Evolutionary conservation across 139 green algal species (phyloP).

Genomic region (Astrephomene gubernaculifera): DNA sequence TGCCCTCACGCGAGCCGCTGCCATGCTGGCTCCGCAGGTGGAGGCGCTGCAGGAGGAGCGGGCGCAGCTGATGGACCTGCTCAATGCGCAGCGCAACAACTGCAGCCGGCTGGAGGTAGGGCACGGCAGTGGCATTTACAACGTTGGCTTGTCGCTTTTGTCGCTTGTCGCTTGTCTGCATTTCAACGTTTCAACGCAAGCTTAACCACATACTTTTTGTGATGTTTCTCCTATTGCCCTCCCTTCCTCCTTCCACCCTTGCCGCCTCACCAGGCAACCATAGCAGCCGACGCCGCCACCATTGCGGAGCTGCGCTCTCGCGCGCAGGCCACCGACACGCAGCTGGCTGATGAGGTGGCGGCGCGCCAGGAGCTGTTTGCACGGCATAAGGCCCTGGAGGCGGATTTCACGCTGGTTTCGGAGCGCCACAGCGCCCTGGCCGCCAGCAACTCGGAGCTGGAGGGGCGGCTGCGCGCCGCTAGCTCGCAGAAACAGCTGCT

Average conservation of each 20-base stretch:
- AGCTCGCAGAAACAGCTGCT: conserved; percentile 4
- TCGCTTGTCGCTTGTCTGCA: no score
- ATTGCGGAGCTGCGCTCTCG: conserved; percentile 46
- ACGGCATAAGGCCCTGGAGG: conserved; percentile 29
- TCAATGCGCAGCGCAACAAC: conserved; percentile 33
- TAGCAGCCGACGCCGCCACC: conserved; percentile 41
- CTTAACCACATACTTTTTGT: no score
- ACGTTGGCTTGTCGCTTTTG: no score
- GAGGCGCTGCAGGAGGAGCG: conserved; percentile 42
- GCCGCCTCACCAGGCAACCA: conserved; percentile 24
- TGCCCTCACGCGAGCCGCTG: neutral
- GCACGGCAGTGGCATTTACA: no score
- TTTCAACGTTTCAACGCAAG: no score
- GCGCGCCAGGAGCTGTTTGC: conserved; percentile 32
- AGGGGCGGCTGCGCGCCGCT: conserved; percentile 1
- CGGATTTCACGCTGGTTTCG: conserved; percentile 1
- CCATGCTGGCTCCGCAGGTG: neutral
- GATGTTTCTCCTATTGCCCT: no score
- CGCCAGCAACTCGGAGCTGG: conserved; percentile 14
- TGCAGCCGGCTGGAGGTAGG: conserved; percentile 43
- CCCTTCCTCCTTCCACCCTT: neutral
- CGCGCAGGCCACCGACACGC: conserved; percentile 29
- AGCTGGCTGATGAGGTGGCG: conserved; percentile 2
- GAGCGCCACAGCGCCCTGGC: neutral
- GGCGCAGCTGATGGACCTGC: conserved; percentile 37